These are phyloP conservation scores for Mentha longifolia DNA, from an alignment of 257 asterid species.

Conservation along the genomic window DNA sequence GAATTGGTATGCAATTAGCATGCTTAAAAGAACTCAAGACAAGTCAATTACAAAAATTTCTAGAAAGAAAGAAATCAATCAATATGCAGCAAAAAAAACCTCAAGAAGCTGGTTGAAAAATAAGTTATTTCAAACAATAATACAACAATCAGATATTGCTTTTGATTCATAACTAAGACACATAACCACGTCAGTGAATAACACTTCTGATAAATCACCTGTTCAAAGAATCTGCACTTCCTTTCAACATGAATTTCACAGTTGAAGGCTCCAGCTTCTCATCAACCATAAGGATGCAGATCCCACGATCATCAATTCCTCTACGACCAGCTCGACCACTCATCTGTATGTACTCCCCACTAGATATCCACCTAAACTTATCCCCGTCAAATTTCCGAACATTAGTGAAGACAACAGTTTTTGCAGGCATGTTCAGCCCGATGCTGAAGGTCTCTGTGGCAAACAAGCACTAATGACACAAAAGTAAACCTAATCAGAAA, in stretches of 20 bases:
- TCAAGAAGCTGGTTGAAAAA: slow-evolving; percentile 13
- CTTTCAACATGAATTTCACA: slow-evolving; percentile 88
- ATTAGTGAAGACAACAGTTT: slow-evolving; percentile 96
- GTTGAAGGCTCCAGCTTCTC: slow-evolving; percentile 96
- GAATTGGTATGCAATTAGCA: neutral
- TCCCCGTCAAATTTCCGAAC: slow-evolving; percentile 98
- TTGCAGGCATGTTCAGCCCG: slow-evolving; percentile 99
- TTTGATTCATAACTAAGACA: slow-evolving; percentile 18
- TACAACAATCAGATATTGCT: slow-evolving; percentile 13
- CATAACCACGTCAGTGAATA: slow-evolving; percentile 18
- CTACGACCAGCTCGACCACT: slow-evolving; percentile 99
- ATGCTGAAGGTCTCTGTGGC: slow-evolving; percentile 99
- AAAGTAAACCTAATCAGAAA: slow-evolving; percentile 31
- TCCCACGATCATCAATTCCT: slow-evolving; percentile 98
- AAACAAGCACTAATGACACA: slow-evolving; percentile 77
- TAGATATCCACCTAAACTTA: slow-evolving; percentile 93
- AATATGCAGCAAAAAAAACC: slow-evolving; percentile 21
- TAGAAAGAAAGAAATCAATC: slow-evolving; percentile 4
- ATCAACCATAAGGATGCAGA: slow-evolving; percentile 99
- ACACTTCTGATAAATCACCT: slow-evolving; percentile 52
- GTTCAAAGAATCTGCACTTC: slow-evolving; percentile 93
- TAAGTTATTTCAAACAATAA: neutral
- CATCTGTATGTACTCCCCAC: slow-evolving; percentile 99
- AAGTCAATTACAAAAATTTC: slow-evolving; percentile 3
- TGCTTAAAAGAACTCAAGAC: slow-evolving; percentile 29